Percentiles rank a stretch among this genome's conserved stretches.
Evolutionary conservation across 2,329 filamentous ascomycete genomes (phyloP).

Genomic region (Davidsoniella neocaledoniae): DNA sequence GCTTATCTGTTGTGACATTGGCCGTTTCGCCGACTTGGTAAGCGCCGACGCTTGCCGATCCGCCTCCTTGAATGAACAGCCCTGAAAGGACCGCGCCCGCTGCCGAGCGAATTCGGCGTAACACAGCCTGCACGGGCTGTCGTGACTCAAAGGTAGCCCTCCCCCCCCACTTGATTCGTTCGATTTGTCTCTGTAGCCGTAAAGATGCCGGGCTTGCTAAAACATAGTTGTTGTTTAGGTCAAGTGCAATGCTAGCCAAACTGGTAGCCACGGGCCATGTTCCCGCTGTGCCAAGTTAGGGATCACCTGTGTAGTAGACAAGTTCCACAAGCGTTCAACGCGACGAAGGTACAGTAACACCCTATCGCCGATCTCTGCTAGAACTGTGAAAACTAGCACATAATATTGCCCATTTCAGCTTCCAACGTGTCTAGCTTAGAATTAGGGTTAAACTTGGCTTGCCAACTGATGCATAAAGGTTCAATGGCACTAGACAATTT

Average conservation of each 20-base stretch:
- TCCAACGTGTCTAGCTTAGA: too few relatives aligned
- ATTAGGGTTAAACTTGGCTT: too few relatives aligned
- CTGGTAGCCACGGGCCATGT: constrained; percentile 23
- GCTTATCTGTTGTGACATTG: too few relatives aligned
- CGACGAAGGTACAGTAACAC: constrained; percentile 23
- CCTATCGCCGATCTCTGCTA: neutral
- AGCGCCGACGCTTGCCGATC: neutral
- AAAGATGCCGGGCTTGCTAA: neutral
- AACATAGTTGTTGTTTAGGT: constrained; percentile 20
- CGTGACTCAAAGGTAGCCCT: constrained; percentile 16
- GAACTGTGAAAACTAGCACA: neutral
- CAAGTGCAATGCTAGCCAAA: constrained; percentile 26
- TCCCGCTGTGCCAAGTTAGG: constrained; percentile 29
- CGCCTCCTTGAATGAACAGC: neutral
- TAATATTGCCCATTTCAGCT: neutral
- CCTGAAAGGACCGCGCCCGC: neutral
- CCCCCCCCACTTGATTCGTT: neutral
- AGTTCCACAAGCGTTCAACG: constrained; percentile 29
- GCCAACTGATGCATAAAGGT: too few relatives aligned
- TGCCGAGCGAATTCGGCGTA: constrained; percentile 17
- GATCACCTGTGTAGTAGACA: constrained; percentile 29
- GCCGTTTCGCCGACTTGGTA: neutral
- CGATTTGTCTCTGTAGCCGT: neutral
- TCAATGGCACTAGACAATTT: neutral
- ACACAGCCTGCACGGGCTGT: constrained; percentile 20